Percentiles rank a stretch among this genome's conserved stretches.
Conservation (phyloP, 495 filamentous ascomycete species). For the Cudoniella acicularis region DNA sequence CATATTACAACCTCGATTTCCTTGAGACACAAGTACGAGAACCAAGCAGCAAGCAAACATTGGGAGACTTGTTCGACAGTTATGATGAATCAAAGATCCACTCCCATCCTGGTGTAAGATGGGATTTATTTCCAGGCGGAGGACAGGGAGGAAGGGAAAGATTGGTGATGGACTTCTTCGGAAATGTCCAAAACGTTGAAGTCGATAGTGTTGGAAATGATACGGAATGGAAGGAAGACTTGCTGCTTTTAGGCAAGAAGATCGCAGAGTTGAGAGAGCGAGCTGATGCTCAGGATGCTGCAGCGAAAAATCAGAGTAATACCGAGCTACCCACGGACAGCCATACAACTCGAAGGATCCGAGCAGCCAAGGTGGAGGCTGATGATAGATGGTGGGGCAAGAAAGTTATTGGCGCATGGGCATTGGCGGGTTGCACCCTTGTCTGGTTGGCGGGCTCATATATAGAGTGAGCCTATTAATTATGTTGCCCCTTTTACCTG, state of each 20-base stretch:
- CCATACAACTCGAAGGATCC: constrained; percentile 32
- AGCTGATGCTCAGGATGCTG: constrained; percentile 37
- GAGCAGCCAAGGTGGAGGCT: constrained; percentile 58
- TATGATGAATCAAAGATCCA: constrained; percentile 96
- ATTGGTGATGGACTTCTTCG: constrained; percentile 92
- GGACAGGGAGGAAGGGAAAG: constrained; percentile 68
- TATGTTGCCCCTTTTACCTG: background rate
- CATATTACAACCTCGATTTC: constrained; percentile 97
- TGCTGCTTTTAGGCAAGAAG: constrained; percentile 58
- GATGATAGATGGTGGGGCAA: constrained; percentile 68
- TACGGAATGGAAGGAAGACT: constrained; percentile 61
- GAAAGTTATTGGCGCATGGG: constrained; percentile 60
- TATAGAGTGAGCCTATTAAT: constrained; percentile 19
- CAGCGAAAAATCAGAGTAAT: constrained; percentile 34
- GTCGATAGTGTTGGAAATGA: constrained; percentile 57
- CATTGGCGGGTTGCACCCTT: constrained; percentile 62
- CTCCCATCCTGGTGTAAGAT: constrained; percentile 83
- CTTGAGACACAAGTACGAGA: constrained; percentile 86
- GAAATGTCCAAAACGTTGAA: constrained; percentile 96
- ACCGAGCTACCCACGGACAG: constrained; percentile 26
- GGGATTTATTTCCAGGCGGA: constrained; percentile 85
- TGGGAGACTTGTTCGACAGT: constrained; percentile 92
- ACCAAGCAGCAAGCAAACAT: constrained; percentile 73
- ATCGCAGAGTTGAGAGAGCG: constrained; percentile 57
- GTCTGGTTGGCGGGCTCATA: constrained; percentile 63